Conservation (phyloP, 2,329 filamentous ascomycete species). For the Eurotiales sp. region DNA sequence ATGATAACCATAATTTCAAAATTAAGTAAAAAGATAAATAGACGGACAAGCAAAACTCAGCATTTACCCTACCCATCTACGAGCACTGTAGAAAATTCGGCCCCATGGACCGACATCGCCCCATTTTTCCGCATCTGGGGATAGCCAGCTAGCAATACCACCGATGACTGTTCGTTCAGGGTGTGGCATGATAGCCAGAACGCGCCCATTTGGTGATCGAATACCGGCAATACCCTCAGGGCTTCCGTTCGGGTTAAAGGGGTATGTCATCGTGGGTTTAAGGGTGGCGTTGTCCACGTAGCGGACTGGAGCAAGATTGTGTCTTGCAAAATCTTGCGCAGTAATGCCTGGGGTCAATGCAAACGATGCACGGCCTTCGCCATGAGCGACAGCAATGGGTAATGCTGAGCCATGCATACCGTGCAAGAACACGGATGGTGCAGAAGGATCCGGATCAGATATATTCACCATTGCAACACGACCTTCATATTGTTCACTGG, state of each 20-base stretch:
- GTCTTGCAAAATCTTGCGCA: conserved; percentile 53
- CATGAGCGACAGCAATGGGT: conserved; percentile 85
- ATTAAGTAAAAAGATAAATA: background rate
- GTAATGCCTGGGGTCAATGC: conserved; percentile 46
- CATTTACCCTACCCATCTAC: conserved; percentile 70
- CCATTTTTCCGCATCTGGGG: conserved; percentile 63
- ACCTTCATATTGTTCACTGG: conserved; percentile 84
- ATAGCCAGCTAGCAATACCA: conserved; percentile 72
- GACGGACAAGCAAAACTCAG: background rate
- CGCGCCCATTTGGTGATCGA: conserved; percentile 70
- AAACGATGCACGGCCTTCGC: conserved; percentile 80
- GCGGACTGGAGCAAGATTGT: conserved; percentile 70
- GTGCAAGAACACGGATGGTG: conserved; percentile 78
- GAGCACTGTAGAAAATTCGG: conserved; percentile 79
- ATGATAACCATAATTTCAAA: background rate
- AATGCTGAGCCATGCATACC: conserved; percentile 79
- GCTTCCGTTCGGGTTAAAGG: conserved; percentile 84
- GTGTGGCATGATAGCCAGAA: conserved; percentile 89
- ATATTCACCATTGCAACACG: conserved; percentile 83
- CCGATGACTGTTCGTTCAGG: conserved; percentile 84
- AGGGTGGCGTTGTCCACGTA: conserved; percentile 78
- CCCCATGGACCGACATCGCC: conserved; percentile 82
- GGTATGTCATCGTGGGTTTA: conserved; percentile 74
- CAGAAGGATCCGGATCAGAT: conserved; percentile 54
- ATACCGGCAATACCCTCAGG: conserved; percentile 78